Evolutionary conservation across 1,284 basidiomycete genomes (phyloP).

Genomic region (Entoloma clypeatum): DNA sequence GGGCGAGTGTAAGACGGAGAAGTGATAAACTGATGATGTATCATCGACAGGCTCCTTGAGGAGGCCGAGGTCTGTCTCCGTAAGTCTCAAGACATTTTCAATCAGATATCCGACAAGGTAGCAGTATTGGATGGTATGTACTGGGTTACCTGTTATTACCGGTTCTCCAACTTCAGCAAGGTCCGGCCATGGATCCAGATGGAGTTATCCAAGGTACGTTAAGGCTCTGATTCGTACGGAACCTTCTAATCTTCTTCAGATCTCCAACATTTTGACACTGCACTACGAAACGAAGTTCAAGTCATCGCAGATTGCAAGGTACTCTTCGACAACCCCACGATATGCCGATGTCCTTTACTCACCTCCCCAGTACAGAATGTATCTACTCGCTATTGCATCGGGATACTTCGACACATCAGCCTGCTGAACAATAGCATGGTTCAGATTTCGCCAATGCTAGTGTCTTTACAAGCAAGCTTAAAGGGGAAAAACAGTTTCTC

Average conservation of each 20-base stretch:
- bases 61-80: conserved; percentile 54
- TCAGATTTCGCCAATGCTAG: conserved; percentile 59
- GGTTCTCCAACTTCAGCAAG: conserved; percentile 26
- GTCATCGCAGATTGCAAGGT: conserved; percentile 61
- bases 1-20: conserved; percentile 1
- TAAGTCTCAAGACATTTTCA: conserved; percentile 54
- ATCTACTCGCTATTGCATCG: conserved; percentile 69
- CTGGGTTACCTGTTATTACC: conserved; percentile 1
- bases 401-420: conserved; percentile 67
- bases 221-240: not conserved
- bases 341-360: conserved; percentile 17
- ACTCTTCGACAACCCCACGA: conserved; percentile 12
- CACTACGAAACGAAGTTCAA: conserved; percentile 56
- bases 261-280: conserved; percentile 57
- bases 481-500: conserved; percentile 80
- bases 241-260: conserved; percentile 37
- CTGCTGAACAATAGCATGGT: conserved; percentile 73
- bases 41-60: conserved; percentile 46
- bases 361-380: conserved; percentile 54
- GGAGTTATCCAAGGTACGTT: conserved; percentile 50
- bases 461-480: conserved; percentile 64
- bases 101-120: conserved; percentile 53
- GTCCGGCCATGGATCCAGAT: conserved; percentile 49
- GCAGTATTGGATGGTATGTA: conserved; percentile 50
- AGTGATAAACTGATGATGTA: conserved; percentile 8